Evolutionary conservation across 345 rosid species (phyloP).

Genomic region (Crucihimalaya himalaica): DNA sequence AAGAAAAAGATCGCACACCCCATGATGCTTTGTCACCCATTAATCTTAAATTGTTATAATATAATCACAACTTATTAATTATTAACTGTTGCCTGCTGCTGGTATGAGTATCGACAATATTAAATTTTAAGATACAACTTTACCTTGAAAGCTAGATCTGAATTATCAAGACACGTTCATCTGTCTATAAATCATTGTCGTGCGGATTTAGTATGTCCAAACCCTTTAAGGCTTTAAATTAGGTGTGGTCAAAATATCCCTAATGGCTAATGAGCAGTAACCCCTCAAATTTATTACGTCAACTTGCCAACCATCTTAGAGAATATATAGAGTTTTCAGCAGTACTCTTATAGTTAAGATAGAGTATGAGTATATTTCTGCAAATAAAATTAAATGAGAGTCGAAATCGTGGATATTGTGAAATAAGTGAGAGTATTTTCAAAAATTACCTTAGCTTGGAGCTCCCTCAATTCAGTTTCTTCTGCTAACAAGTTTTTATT

Average conservation of each 20-base stretch:
- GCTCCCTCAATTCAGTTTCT: too few relatives aligned
- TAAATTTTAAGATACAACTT: conserved; percentile 27
- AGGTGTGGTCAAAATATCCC: conserved; percentile 10
- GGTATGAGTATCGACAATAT: conserved; percentile 37
- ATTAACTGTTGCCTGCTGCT: conserved; percentile 24
- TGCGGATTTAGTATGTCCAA: conserved; percentile 8
- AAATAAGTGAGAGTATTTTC: not conserved
- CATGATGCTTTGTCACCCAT: conserved; percentile 42
- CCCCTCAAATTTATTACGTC: not conserved
- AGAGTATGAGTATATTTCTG: too few relatives aligned
- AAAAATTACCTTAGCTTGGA: too few relatives aligned
- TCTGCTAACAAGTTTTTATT: too few relatives aligned
- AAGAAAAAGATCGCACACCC: conserved; percentile 32
- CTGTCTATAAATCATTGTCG: conserved; percentile 19
- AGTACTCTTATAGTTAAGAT: too few relatives aligned
- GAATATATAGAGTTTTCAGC: not conserved
- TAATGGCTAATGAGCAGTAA: too few relatives aligned
- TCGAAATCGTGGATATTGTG: not conserved
- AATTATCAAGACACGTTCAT: conserved; percentile 38
- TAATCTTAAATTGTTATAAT: conserved; percentile 19
- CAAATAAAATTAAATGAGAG: too few relatives aligned
- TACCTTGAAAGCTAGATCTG: conserved; percentile 34
- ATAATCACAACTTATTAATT: conserved; percentile 5
- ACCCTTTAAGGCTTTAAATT: conserved; percentile 5
- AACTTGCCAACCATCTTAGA: not conserved